Evolutionary conservation across 83 land plant species (phyloP).

Genomic region (Larix sibirica): DNA sequence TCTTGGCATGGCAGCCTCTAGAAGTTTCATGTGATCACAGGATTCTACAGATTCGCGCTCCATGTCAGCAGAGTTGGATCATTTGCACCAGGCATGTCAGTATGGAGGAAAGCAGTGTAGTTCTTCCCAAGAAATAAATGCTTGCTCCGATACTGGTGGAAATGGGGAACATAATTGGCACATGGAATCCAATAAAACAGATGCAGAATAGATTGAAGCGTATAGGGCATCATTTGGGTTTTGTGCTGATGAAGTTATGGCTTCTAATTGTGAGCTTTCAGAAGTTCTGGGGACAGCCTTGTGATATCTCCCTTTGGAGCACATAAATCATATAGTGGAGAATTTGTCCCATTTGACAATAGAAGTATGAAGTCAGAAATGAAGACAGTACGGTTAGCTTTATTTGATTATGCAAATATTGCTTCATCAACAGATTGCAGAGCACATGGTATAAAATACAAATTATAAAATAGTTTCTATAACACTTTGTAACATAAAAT

Average conservation of each 20-base stretch:
- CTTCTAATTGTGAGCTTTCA: constrained; percentile 25
- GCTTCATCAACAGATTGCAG: neutral
- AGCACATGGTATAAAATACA: neutral
- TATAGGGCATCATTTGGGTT: constrained; percentile 86
- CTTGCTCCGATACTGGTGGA: constrained; percentile 30
- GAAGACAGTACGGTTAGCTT: neutral
- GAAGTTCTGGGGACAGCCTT: constrained; percentile 16
- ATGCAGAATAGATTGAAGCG: too few relatives aligned
- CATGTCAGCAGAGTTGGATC: constrained; percentile 67
- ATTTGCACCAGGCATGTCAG: constrained; percentile 37
- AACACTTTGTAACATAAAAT: neutral
- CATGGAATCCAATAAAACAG: constrained; percentile 46
- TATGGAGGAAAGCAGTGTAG: too few relatives aligned
- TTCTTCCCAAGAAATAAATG: too few relatives aligned
- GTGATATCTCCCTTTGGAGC: too few relatives aligned
- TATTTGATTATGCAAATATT: constrained; percentile 4
- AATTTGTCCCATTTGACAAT: neutral
- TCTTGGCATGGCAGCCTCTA: constrained; percentile 20
- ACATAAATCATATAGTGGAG: constrained; percentile 5
- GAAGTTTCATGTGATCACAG: constrained; percentile 36
- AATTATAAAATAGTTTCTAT: neutral
- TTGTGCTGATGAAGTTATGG: constrained; percentile 78
- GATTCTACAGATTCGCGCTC: constrained; percentile 63
- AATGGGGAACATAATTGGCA: constrained; percentile 49
- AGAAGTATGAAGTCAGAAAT: too few relatives aligned